phyloP scores from a whole-genome alignment of 306 rosid species.

The cucumber (Cucumis sativus) region Cucumber_9930_V3 NC_026658.2:20797001-20797500 shows the following conservation, averaged over 20 bases:
- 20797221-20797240: background rate
- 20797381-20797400: background rate
- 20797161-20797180: too few relatives aligned
- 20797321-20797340: background rate
- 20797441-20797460: background rate
- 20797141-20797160: background rate
- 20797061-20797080: background rate
- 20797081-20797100: background rate
- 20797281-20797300: background rate
- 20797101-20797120: background rate
- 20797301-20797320: background rate
- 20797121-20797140: background rate
- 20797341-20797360: background rate
- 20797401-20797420: background rate
- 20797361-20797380: background rate
- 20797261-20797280: background rate
- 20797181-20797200: background rate
- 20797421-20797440: background rate
- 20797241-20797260: background rate
- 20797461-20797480: too few relatives aligned
- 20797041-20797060: background rate
- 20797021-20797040: background rate
- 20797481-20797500: too few relatives aligned
- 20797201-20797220: background rate
- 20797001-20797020: background rate